Evolutionary conservation across 1,139 yeast genomes (phyloP), one percentile per base, ranked within the genome.

Genomic region (Lodderomyces beijingensis): DNA sequence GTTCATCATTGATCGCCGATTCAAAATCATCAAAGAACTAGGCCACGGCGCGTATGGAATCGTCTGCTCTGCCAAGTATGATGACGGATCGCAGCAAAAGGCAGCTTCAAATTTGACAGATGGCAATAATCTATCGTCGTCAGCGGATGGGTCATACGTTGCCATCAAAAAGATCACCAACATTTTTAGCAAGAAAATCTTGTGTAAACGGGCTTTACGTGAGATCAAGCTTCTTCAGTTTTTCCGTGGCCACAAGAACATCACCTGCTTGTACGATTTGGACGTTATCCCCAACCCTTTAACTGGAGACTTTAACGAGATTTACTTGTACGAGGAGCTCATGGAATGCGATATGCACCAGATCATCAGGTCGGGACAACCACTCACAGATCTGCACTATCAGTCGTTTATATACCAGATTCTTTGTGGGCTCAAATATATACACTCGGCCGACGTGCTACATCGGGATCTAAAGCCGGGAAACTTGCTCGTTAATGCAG

Each of bases 271-370:
- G 24, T 91, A 89, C 55, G 97, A 91, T 57, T 72, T 89, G 62
- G 98, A 91, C 58, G 85, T 91, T 37, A 87, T 89, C 26, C 83
- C 83, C 33, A 83, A 94, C 34, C 79, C 80, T 28, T 42, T 62
- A 36, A 65, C 72, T 9, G 80, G 80, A 4, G 78, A 77, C 40
- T 89, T 89, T 65, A 88, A 89, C 57, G 98, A 94, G 50, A 74
- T 91, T 10, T 91, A 91, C 46, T 66, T 91, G 5, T 91, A 91
- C 51, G 97, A 91, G 57, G 96, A 89, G 57, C 65, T 88, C 45
- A 88, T 91, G 96, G 98, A 91, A 57, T 91, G 97, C 60, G 98
- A 91, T 56, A 81, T 91, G 86, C 96, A 89, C 55, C 97, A 91
- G 56, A 91, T 91, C 50, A 91, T 91, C 40, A 71, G 95, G 46